Base-by-base conservation (phyloP, 306 rosid species). In the Cucurbita pepo region DNA sequence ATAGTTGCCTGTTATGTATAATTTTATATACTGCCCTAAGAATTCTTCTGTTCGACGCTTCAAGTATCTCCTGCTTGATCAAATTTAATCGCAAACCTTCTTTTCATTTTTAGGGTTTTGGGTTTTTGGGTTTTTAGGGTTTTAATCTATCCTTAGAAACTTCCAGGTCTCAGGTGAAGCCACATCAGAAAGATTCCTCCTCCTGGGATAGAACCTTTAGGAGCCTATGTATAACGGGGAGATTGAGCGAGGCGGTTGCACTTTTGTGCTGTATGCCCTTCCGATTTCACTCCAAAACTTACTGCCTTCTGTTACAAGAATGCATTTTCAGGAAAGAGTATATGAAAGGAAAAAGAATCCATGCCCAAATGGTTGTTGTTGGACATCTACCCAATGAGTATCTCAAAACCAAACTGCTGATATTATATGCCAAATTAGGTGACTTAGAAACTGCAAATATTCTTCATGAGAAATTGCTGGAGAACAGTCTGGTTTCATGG, bases 91-190 rank as follows among this genome's bases (percentile, higher is more conserved):
- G 14, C 18, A 6, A 72, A 53, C 64, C 55, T 72, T 38, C 45
- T 55, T 37, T 72, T 3, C 10, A 11, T 13, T 71, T 53, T 25
- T 36, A 38, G 53, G 76, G 14, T 45, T 66, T 66, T 11, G n/a
- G 34, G 15, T 38, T 45, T 66, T 66, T 11, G n/a, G 34, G 15
- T 38, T 62, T 45, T 73, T 21, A 0, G 18, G 0, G 63, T 18
- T 54, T 12, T 57, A 6, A 54, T 75, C 79, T 55, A 69, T 86
- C 80, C 81, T 76, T 50, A 79, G 87, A 73, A 82, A 72, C 84
- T 86, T 77, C 81, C 89, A 90, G 93, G 81, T 93, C 86, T 87
- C 94, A 90, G 96, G 91, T 87, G 72, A 81, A 79, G 87, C 77
- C 71, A 71, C 73, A 73, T 45, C 61, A 45, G 53, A 41, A 77